Conservation (phyloP, 768 basidiomycete genomes). For the Exsudoporus frostii region DNA sequence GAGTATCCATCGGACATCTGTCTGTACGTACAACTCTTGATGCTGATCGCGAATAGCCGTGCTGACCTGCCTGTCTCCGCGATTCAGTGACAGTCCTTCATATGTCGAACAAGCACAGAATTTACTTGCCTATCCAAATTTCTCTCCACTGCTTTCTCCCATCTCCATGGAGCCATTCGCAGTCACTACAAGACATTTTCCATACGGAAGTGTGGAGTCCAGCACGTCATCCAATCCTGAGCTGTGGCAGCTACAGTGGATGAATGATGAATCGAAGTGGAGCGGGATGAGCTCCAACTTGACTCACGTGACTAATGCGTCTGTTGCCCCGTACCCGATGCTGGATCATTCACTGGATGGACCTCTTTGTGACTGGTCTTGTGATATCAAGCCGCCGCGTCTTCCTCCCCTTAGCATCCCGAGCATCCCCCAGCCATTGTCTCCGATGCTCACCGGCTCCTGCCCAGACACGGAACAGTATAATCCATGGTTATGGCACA, state of each 20-base stretch:
- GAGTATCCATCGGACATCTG: background rate
- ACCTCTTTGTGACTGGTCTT: background rate
- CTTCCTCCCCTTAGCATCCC: background rate
- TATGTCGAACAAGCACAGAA: background rate
- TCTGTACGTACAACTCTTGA: conserved; percentile 1
- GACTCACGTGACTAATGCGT: background rate
- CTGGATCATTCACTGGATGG: background rate
- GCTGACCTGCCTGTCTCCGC: background rate
- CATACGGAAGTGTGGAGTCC: background rate
- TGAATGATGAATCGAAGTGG: no score
- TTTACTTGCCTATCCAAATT: background rate
- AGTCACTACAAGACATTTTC: background rate
- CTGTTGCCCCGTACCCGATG: background rate
- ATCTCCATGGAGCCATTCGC: background rate
- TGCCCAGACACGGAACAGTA: background rate
- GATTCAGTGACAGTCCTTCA: background rate
- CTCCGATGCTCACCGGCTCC: background rate
- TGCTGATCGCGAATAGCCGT: background rate
- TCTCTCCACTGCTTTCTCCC: background rate
- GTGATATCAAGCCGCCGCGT: background rate
- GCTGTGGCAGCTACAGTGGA: background rate
- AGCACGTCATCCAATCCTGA: background rate
- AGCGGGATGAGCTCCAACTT: background rate
- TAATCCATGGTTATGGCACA: background rate
- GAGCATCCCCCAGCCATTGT: background rate